Evolutionary conservation across 1,284 basidiomycete genomes (phyloP).

Genomic region (Moesziomyces antarcticus): DNA sequence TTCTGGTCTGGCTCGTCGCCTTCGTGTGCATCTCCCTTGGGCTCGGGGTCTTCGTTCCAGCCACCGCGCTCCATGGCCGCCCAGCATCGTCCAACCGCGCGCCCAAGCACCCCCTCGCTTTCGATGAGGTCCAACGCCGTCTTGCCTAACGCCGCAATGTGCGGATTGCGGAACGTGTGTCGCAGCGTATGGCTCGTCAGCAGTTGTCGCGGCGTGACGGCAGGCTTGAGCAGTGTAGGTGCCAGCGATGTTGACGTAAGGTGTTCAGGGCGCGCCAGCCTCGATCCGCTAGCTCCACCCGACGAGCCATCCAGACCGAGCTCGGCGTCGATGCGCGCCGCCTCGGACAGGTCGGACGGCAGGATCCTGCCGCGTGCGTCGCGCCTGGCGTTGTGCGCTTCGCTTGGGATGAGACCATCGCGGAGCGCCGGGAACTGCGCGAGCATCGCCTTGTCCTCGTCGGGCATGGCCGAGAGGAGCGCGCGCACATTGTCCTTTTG

Average conservation of each 20-base stretch:
- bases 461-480: conserved; percentile 45
- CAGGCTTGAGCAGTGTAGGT: conserved; percentile 62
- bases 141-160: conserved; percentile 63
- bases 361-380: conserved; percentile 32
- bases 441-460: conserved; percentile 45
- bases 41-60: conserved; percentile 47
- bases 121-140: conserved; percentile 66
- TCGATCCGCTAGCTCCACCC: conserved; percentile 11
- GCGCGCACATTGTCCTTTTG: conserved; percentile 59
- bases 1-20: conserved; percentile 22
- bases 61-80: conserved; percentile 60
- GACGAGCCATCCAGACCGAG: conserved; percentile 34
- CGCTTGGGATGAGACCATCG: conserved; percentile 27
- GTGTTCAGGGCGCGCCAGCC: conserved; percentile 26
- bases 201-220: conserved; percentile 57
- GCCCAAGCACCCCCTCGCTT: conserved; percentile 61
- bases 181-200: conserved; percentile 63
- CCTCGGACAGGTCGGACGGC: conserved; percentile 42
- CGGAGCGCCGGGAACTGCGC: conserved; percentile 34
- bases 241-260: conserved; percentile 61
- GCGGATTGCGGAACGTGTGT: conserved; percentile 66
- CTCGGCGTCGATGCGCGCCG: conserved; percentile 46
- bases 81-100: conserved; percentile 63
- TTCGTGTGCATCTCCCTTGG: conserved; percentile 8
- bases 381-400: conserved; percentile 19